Percentiles rank a stretch among this genome's conserved stretches.
These are phyloP conservation scores for Decorospora gaudefroyi DNA, from an alignment of 2,329 filamentous ascomycete species.

Conservation along the genomic window DNA sequence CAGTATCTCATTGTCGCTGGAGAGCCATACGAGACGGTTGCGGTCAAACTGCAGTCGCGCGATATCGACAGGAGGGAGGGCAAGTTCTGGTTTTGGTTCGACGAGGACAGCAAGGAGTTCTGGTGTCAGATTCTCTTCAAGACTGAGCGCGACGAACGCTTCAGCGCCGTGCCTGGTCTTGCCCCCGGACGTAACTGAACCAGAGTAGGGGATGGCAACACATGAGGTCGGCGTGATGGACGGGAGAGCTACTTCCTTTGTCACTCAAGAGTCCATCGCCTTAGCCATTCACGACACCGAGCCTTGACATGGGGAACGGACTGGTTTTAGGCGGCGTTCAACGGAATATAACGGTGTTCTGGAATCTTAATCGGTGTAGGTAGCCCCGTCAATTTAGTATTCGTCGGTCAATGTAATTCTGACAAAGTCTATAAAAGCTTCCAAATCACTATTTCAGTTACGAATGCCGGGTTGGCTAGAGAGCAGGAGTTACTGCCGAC, in stretches of 20 bases:
- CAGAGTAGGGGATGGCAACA: background rate
- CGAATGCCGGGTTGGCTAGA: no score
- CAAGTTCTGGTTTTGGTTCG: slow-evolving; percentile 91
- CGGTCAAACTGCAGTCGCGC: slow-evolving; percentile 90
- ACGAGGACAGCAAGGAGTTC: slow-evolving; percentile 93
- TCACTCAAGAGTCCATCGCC: background rate
- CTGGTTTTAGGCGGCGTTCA: slow-evolving; percentile 21
- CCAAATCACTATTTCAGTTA: no score
- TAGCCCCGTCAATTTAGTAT: slow-evolving; percentile 21
- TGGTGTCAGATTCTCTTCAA: slow-evolving; percentile 98
- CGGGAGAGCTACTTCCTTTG: background rate
- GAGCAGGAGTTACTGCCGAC: no score
- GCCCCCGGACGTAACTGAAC: slow-evolving; percentile 54
- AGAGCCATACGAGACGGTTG: slow-evolving; percentile 97
- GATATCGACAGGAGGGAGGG: slow-evolving; percentile 91
- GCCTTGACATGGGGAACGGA: no score
- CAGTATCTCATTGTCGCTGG: slow-evolving; percentile 95
- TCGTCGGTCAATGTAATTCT: slow-evolving; percentile 19
- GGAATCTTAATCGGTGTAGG: slow-evolving; percentile 24
- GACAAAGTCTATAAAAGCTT: slow-evolving; percentile 13
- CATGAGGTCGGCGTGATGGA: no score
- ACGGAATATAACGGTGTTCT: background rate
- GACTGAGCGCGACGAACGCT: slow-evolving; percentile 95
- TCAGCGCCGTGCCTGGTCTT: slow-evolving; percentile 67
- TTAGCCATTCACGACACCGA: no score